Percentiles rank a stretch among this genome's conserved stretches.
Conservation (phyloP, 768 basidiomycete species). For the Boletus vinaceobasis region DNA sequence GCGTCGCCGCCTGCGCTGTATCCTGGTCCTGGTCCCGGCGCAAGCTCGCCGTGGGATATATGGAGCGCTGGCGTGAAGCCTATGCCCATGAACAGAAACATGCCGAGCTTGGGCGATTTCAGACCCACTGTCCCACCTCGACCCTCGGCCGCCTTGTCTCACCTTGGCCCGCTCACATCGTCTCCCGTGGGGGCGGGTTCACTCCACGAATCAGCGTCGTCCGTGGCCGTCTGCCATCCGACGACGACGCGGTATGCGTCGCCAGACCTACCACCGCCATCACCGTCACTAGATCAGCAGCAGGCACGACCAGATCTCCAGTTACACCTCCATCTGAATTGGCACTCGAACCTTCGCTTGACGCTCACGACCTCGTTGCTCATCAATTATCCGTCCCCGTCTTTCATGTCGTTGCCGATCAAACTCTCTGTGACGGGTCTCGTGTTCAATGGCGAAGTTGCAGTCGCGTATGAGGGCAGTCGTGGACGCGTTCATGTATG, state of each 20-base stretch:
- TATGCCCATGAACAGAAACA: slow-evolving; percentile 25
- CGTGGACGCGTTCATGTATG: slow-evolving; percentile 81
- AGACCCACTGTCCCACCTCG: slow-evolving; percentile 30
- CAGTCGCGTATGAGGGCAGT: slow-evolving; percentile 87
- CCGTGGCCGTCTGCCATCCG: slow-evolving; percentile 13
- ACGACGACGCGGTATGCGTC: slow-evolving; percentile 13
- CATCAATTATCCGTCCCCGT: slow-evolving; percentile 94
- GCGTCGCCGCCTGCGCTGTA: slow-evolving; percentile 49
- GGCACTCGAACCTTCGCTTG: slow-evolving; percentile 85
- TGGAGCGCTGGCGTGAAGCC: slow-evolving; percentile 36
- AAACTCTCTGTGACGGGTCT: slow-evolving; percentile 89
- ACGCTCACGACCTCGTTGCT: slow-evolving; percentile 89
- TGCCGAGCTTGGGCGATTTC: slow-evolving; percentile 39
- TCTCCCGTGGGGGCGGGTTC: slow-evolving; percentile 20
- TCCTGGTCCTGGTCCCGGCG: slow-evolving; percentile 2
- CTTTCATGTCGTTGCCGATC: slow-evolving; percentile 97
- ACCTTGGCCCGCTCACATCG: slow-evolving; percentile 34
- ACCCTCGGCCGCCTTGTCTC: slow-evolving; percentile 22
- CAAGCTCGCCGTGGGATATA: slow-evolving; percentile 37
- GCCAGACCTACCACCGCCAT: background rate
- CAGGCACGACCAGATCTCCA: slow-evolving; percentile 65
- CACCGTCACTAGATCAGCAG: slow-evolving; percentile 22
- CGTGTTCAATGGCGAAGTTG: slow-evolving; percentile 81
- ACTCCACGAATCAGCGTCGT: slow-evolving; percentile 11
- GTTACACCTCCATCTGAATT: slow-evolving; percentile 79